Evolutionary conservation across 805 yeast genomes (phyloP).

Genomic region (Yarrowia sp.): DNA sequence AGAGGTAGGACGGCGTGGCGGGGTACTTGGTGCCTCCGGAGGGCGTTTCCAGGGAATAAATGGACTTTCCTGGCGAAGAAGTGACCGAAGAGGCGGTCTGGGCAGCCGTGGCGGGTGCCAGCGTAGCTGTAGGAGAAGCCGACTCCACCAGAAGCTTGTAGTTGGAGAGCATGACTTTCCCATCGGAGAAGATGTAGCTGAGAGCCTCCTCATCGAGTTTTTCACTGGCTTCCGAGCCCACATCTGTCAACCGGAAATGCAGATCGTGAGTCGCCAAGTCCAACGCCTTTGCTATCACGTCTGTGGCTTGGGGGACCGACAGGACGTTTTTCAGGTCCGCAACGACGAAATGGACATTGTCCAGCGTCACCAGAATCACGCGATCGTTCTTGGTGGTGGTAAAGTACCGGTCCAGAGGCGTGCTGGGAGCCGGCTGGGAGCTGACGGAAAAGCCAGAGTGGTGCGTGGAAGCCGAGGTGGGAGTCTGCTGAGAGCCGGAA

Average conservation of each 20-base stretch:
- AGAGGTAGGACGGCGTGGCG: constrained; percentile 31
- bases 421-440: constrained; percentile 9
- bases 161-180: constrained; percentile 11
- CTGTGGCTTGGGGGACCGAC: constrained; percentile 53
- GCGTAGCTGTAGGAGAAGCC: background rate
- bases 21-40: constrained; percentile 21
- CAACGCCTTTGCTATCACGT: constrained; percentile 53
- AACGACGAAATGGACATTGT: constrained; percentile 63
- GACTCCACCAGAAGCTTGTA: constrained; percentile 26
- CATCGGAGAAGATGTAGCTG: constrained; percentile 9
- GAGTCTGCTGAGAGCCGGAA: constrained; percentile 14
- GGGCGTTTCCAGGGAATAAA: constrained; percentile 22
- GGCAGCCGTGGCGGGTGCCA: background rate
- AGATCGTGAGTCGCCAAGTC: constrained; percentile 41
- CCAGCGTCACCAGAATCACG: constrained; percentile 66
- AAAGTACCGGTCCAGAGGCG: constrained; percentile 21
- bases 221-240: constrained; percentile 56
- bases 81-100: constrained; percentile 14
- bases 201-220: constrained; percentile 44
- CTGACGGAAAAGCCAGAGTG: constrained; percentile 16
- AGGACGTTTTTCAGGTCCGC: constrained; percentile 51
- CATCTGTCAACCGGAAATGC: constrained; percentile 70
- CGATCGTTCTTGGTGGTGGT: constrained; percentile 41
- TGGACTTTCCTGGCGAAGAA: constrained; percentile 31
- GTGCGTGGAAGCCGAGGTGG: constrained; percentile 18